phyloP scores from a whole-genome alignment of 148 eudicot genomes.

The Pouteria glomerata region DNA sequence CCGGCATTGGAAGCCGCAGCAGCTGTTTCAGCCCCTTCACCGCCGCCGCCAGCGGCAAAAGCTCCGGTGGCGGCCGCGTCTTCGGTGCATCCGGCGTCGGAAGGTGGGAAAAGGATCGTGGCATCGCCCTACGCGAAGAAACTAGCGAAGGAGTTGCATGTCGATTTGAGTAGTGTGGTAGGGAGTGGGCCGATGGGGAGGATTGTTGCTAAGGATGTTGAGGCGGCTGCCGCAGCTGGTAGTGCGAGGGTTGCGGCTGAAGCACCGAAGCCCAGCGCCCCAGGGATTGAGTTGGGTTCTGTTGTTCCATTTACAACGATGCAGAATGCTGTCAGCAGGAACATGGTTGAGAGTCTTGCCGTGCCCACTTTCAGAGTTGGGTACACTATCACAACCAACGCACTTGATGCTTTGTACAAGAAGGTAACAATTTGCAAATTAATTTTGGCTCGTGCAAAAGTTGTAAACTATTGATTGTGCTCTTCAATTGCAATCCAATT shows the following conservation, averaged over 20 bases:
- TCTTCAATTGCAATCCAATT: neutral
- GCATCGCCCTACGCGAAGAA: slow-evolving; percentile 99
- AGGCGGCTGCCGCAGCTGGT: slow-evolving; percentile 45
- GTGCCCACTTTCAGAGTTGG: slow-evolving; percentile 96
- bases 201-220: slow-evolving; percentile 98
- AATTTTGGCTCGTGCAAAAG: neutral
- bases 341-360: slow-evolving; percentile 84
- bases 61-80: slow-evolving; percentile 21
- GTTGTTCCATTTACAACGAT: slow-evolving; percentile 84
- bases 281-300: slow-evolving; percentile 55
- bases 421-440: slow-evolving; percentile 44
- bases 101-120: slow-evolving; percentile 89
- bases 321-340: slow-evolving; percentile 92
- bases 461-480: neutral
- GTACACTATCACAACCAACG: slow-evolving; percentile 76
- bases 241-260: slow-evolving; percentile 10
- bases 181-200: slow-evolving; percentile 94
- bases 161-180: slow-evolving; percentile 69
- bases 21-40: slow-evolving; percentile 7
- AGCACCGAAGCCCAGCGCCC: slow-evolving; percentile 2
- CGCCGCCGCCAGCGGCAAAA: neutral
- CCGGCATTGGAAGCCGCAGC: slow-evolving; percentile 15
- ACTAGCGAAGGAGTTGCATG: slow-evolving; percentile 74
- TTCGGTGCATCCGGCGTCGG: slow-evolving; percentile 68
- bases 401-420: slow-evolving; percentile 87